A percentile compares a stretch with the other conserved stretches of the same genome.
These are phyloP conservation scores for Wickerhamiella occidentalis DNA, from an alignment of 805 yeast species.

Conservation along the genomic window DNA sequence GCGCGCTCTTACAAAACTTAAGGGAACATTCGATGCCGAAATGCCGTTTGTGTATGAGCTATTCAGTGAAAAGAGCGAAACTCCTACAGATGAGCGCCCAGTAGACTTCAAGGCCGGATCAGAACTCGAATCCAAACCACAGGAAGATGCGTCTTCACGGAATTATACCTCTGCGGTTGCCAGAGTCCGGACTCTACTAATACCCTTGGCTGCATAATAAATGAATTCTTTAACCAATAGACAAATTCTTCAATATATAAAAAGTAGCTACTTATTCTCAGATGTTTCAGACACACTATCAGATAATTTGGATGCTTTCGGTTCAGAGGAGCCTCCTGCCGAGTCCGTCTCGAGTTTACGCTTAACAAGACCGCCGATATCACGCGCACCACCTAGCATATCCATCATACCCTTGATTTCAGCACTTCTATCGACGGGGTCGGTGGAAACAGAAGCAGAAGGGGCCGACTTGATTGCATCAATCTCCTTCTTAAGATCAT, in stretches of 20 bases:
- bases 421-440: background rate
- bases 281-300: too few species aligned
- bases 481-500: conserved; percentile 18
- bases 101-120: too few species aligned
- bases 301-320: too few species aligned
- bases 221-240: too few species aligned
- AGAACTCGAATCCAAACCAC: too few species aligned
- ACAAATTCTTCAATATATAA: too few species aligned
- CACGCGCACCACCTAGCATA: background rate
- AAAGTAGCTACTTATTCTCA: too few species aligned
- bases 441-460: background rate
- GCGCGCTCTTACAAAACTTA: background rate
- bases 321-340: too few species aligned
- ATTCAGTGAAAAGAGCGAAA: background rate
- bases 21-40: background rate
- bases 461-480: background rate
- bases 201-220: background rate
- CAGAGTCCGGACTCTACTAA: background rate
- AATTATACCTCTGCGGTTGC: background rate
- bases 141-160: too few species aligned
- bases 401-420: background rate
- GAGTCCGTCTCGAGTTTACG: background rate
- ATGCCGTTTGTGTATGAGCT: background rate
- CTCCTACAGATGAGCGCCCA: background rate
- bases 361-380: background rate